A percentile compares a stretch with the other conserved stretches of the same genome.
These are phyloP conservation scores for Amanita rimosa DNA, from an alignment of 768 basidiomycete genomes.

Conservation along the genomic window DNA sequence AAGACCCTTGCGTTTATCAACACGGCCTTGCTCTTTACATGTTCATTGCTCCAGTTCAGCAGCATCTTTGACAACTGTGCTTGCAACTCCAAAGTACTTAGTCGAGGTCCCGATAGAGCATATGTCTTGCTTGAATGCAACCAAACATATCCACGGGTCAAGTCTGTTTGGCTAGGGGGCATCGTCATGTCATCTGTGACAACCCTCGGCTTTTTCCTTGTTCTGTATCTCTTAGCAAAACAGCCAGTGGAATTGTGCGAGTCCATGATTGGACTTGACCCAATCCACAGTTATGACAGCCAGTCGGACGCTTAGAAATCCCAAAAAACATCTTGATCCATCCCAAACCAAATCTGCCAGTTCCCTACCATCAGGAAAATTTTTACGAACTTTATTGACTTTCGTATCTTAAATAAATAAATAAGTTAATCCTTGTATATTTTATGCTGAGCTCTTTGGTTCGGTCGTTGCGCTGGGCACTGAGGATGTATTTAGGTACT, in stretches of 20 bases:
- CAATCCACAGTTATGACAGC: too few species aligned
- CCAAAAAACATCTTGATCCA: too few species aligned
- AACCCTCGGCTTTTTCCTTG: not conserved
- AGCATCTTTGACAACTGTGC: conserved; percentile 21
- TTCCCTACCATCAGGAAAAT: too few species aligned
- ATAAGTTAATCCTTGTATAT: too few species aligned
- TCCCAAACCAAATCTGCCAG: too few species aligned
- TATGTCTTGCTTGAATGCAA: conserved; percentile 18
- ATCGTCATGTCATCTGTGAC: not conserved
- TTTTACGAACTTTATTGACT: too few species aligned
- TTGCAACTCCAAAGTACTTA: conserved; percentile 22
- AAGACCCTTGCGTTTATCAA: conserved; percentile 19
- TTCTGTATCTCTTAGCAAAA: not conserved
- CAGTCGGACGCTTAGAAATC: too few species aligned
- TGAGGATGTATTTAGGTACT: too few species aligned
- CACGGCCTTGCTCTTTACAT: conserved; percentile 18
- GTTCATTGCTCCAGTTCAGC: conserved; percentile 22
- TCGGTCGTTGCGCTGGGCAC: too few species aligned
- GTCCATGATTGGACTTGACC: too few species aligned
- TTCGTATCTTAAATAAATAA: too few species aligned
- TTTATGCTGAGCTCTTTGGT: too few species aligned
- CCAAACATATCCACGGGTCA: not conserved
- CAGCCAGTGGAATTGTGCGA: not conserved
- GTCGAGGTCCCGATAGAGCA: conserved; percentile 7
- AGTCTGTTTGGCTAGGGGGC: not conserved